Evolutionary conservation across 805 yeast species (phyloP), one percentile per base, ranked within the genome.

Genomic region (Candida jianshihensis): DNA sequence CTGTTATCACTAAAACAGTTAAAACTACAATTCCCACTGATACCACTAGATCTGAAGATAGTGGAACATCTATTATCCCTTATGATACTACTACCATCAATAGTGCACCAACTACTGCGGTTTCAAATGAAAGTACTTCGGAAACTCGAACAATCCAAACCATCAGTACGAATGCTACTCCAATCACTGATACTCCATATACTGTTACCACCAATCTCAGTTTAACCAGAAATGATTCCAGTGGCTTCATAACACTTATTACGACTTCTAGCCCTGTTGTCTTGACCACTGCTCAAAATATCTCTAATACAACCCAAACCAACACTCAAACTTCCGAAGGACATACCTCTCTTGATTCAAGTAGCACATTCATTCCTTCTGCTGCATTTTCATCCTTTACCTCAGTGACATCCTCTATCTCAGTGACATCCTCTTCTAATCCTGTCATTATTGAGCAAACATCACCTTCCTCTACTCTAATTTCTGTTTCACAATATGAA

Each of bases 231-330:
- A n/a, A n/a, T n/a, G n/a, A 15, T 6, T 12, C 18, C 7, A 15
- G 15, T 6, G 15, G 6, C 30, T 6, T 14, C 17, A n/a, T 6
- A 14, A 15, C 27, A 11, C 13, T 27, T 21, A 22, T 14, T 8
- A 5, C 17, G n/a, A 15, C 27, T 6, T 16, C 34, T 21, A 16
- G 19, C 8, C 11, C 26, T n/a, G 26, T 19, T 20, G 36, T 15
- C 15, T 19, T 41, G 10, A 44, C 47, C 33, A 33, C 35, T 18
- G 36, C 37, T 8, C 44, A 37, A 5, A 39, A 45, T 26, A 37
- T 34, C 24, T 33, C 27, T 14, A 6, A 6, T 11, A 13, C 27
- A 10, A 25, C 27, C n/a, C n/a, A n/a, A 6, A 6, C 30, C 6
- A 26, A 17, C 5, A 26, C 30, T 15, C 8, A 10, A 14, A 12